Evolutionary conservation across 2,329 filamentous ascomycete species (phyloP), one percentile per base, ranked within the genome.

Genomic region (Microdochium trichocladiopsis): DNA sequence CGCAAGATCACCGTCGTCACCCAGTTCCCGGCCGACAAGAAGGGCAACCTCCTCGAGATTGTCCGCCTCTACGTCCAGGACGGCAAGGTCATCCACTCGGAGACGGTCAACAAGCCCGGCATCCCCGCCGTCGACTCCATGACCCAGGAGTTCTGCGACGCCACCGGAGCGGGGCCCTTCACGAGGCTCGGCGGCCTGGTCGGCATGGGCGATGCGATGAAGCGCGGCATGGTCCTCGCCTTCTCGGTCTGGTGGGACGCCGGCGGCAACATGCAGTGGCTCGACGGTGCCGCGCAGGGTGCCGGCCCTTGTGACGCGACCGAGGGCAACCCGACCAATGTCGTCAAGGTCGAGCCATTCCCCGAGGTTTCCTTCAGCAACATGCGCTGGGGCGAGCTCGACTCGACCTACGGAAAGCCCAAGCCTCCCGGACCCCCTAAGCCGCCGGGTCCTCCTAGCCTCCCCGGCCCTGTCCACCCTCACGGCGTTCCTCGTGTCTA

Each of bases 371-470:
- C 69, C 12, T 83, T 75, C 64, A 77, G 72, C 56, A 80, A 81
- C 66, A 74, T 83, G 61, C 77, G 75, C 65, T 75, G 76, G 64
- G 80, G 80, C 10, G 75, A 79, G 57, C 72, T 81, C 53, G 73
- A 70, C 54, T 77, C 74, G 22, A 82, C 77, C 21, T 80, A 45
- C 41, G 22, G 18, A 10, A 45, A 22, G 41, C 36, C 36, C 36
- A 41, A 41, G 36, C 36, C 36, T 16, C 36, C 36, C 28, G 28
- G 28, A 31, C 28, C 28, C 8, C 28, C 28, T 14, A 31, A 31
- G 28, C 28, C 28, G 8, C 28, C 28, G 8, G 28, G 28, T 8
- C 28, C 28, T 8, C 28, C 28, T 31, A 31, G 14, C 8, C 28
- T 14, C 28, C 28, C 28, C 28, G n/a, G n/a, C n/a, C n/a, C n/a